phyloP scores from a whole-genome alignment of 352 stramenopile genomes.

The Phytophthora pisi region DNA sequence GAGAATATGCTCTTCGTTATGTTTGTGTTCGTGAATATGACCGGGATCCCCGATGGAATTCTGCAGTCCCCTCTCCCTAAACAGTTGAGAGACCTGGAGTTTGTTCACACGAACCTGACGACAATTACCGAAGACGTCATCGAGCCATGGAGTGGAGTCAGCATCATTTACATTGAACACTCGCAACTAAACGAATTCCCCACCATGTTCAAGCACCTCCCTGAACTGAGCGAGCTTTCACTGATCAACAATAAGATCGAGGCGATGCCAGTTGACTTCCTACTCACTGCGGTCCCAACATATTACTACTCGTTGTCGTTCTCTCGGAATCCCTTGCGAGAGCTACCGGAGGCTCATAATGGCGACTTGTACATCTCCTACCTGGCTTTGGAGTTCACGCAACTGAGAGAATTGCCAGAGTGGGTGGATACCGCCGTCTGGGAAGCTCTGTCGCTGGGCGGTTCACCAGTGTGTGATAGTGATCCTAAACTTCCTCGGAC shows the following conservation, averaged over 20 bases:
- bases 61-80: conserved; percentile 31
- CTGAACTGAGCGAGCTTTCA: neutral
- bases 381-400: neutral
- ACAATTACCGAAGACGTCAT: conserved; percentile 27
- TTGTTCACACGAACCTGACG: conserved; percentile 38
- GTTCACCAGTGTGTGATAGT: neutral
- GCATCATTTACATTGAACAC: neutral
- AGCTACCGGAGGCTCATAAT: neutral
- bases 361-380: neutral
- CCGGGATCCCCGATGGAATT: conserved; percentile 35
- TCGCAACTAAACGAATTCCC: neutral
- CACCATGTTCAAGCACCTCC: neutral
- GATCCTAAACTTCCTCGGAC: neutral
- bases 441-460: neutral
- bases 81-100: conserved; percentile 46
- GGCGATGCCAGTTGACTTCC: neutral
- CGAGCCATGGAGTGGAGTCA: conserved; percentile 19
- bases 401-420: neutral
- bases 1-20: conserved; percentile 36
- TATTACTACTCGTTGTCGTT: neutral
- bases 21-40: conserved; percentile 51
- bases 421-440: neutral
- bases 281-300: neutral
- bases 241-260: neutral
- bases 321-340: neutral